Evolutionary conservation across 2,329 filamentous ascomycete species (phyloP), one percentile per base, ranked within the genome.

Genomic region (Talaromyces rugulosus): DNA sequence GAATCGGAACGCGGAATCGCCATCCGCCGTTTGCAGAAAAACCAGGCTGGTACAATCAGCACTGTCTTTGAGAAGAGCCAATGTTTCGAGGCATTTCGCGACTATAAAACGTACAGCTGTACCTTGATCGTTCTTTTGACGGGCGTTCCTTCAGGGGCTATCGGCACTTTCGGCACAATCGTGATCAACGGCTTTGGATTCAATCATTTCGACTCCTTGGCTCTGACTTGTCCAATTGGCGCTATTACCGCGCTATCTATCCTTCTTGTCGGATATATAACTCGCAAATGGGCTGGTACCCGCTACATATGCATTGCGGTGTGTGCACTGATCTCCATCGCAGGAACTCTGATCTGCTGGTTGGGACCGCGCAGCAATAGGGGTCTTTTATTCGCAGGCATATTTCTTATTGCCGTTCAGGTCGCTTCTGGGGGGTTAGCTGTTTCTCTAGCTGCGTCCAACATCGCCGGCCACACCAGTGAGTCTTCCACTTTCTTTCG

Each of bases 1-100:
- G 75, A 78, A 28, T 71, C 76, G 5, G 77, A 83, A 63, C 81
- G 79, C 64, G 75, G 78, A 27, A 72, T 83, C 59, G 81, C 82
- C 50, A 78, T 85, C 18, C 78, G 81, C 28, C 77, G 84, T 12
- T 72, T 86, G 2, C 57, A 71, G 58, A 60, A 55, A 23, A 60
- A 55, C 27, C 36, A 60, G 42, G 58, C 58, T 9, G 58, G 58
- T 33, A 58, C 56, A 40, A 40, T 58, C 31, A 50, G 18, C 9
- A 40, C 33, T 33, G 30, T 16, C 23, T 58, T 58, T 5, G 18
- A 58, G 14, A 58, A n/a, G 16, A 9, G n/a, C 4, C 56, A 58
- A 30, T 58, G 53, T n/a, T 30, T 55, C 18, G 58, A 60, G 27
- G 58, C 58, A 27, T 60, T 55, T n/a, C 51, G 51, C 9, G 58